Percentiles rank a stretch among this genome's conserved stretches.
phyloP scores from a whole-genome alignment of 129 eudicot genomes.

The Tagetes erecta region DNA sequence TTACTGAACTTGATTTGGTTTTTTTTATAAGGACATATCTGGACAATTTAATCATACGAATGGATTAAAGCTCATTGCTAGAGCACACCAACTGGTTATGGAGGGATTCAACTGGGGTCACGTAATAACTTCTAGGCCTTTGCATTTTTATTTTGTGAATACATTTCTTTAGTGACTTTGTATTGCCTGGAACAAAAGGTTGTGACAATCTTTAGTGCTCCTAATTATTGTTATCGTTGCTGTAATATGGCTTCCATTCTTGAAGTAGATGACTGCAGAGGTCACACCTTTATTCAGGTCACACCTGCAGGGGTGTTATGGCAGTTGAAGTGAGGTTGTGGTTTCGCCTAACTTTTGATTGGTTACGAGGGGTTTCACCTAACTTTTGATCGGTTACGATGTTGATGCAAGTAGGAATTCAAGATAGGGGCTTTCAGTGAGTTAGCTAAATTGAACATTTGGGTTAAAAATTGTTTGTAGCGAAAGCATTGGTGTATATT shows the following conservation, averaged over 20 bases:
- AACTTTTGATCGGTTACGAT: no score
- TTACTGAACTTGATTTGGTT: neutral
- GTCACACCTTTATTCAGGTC: conserved; percentile 90
- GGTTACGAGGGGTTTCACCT: no score
- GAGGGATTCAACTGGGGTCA: conserved; percentile 97
- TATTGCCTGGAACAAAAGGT: conserved; percentile 92
- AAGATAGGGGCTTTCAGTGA: no score
- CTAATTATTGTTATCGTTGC: conserved; percentile 93
- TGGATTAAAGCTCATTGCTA: conserved; percentile 79
- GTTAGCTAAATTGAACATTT: no score
- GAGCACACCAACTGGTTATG: conserved; percentile 99
- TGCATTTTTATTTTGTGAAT: conserved; percentile 15
- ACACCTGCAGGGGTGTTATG: no score
- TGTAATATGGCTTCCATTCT: conserved; percentile 97
- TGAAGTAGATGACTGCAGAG: conserved; percentile 95
- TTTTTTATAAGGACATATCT: conserved; percentile 77
- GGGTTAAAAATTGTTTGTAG: no score
- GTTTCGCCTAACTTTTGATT: no score
- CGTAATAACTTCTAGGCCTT: conserved; percentile 53
- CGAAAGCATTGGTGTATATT: no score
- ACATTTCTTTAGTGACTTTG: no score
- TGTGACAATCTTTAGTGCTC: conserved; percentile 94
- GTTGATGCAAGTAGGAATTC: no score
- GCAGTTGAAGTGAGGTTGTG: no score
- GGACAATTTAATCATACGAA: conserved; percentile 94